Evolutionary conservation across 2,329 filamentous ascomycete genomes (phyloP), one percentile per base, ranked within the genome.

Genomic region (Lachnellula cervina): DNA sequence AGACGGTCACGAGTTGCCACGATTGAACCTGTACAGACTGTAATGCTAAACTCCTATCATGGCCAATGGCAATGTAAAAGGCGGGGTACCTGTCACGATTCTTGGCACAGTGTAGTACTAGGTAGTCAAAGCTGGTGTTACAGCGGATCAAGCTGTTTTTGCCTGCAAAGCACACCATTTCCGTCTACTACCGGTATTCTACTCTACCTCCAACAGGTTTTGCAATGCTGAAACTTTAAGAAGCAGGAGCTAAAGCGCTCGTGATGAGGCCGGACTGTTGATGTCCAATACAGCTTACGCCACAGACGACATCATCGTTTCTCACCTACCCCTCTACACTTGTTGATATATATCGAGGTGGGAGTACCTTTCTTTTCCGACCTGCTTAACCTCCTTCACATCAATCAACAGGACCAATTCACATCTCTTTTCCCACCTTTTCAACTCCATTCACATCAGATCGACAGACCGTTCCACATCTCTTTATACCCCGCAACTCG

Each of bases 301-400:
- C 55, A 56, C 54, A 57, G 34, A 57, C 55, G 55, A 57, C 55
- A 57, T 57, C 55, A 56, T 49, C 25, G 44, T 11, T 49, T 21
- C 3, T 14, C 21, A 23, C 32, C 34, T 25, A 6, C 28, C 53
- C 47, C 45, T 46, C 37, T 21, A 19, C 21, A 14, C 28, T 32
- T 34, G 25, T 49, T 44, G 14, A 17, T 44, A 52, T 44, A 49
- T 43, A 38, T 11, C 6, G 34, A 44, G 25, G 40, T 40, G 34
- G 9, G 28, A 32, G 9, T 11, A 32, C 28, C 8, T 11, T 32
- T 5, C 34, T 32, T 16, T 34, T 32, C 23, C 6, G 7, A 17
- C 34, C 23, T 17, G 25, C 23, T 25, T 7, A 1, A 42, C 21
- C 23, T 49, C 17, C n/a, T n/a, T n/a, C n/a, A n/a, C n/a, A n/a